Percentiles rank a stretch among this genome's conserved stretches.
phyloP scores from a whole-genome alignment of 2,329 filamentous ascomycete genomes.

The Parafenestella ontariensis region DNA sequence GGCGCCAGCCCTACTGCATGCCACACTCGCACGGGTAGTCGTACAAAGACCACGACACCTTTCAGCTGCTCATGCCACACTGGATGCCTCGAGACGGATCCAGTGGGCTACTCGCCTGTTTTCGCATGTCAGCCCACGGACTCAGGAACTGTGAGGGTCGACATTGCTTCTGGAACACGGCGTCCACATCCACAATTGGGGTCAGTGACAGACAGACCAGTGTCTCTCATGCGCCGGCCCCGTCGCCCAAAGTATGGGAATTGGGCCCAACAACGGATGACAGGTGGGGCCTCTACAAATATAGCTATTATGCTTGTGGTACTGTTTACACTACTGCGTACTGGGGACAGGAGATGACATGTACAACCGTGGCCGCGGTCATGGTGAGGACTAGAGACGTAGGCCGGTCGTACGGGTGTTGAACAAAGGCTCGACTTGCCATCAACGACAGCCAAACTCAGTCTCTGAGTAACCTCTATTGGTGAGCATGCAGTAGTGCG shows the following conservation, averaged over 20 bases:
- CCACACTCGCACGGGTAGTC: conserved; percentile 16
- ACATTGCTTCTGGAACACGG: conserved; percentile 17
- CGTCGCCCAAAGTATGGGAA: not conserved
- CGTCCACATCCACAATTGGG: not conserved
- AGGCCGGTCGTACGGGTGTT: conserved; percentile 9
- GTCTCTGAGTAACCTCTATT: conserved; percentile 3
- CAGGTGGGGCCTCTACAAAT: not conserved
- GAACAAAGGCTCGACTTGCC: conserved; percentile 5
- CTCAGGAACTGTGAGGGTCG: not conserved
- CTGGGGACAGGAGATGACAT: too few relatives aligned
- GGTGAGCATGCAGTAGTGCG: conserved; percentile 9
- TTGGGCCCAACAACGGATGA: not conserved
- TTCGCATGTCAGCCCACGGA: conserved; percentile 12
- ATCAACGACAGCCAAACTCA: conserved; percentile 2
- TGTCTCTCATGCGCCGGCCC: not conserved
- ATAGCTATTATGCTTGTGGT: not conserved
- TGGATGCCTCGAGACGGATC: not conserved
- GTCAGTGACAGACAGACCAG: not conserved
- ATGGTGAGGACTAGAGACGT: conserved; percentile 3
- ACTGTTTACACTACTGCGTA: too few relatives aligned
- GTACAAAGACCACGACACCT: conserved; percentile 14
- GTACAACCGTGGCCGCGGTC: conserved; percentile 7
- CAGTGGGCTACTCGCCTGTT: not conserved
- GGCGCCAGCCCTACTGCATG: conserved; percentile 20
- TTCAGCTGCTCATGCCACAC: conserved; percentile 18